A percentile compares a stretch with the other conserved stretches of the same genome.
These are phyloP conservation scores for Eurotiales sp. DNA, from an alignment of 2,329 filamentous ascomycete genomes.

Conservation along the genomic window DNA sequence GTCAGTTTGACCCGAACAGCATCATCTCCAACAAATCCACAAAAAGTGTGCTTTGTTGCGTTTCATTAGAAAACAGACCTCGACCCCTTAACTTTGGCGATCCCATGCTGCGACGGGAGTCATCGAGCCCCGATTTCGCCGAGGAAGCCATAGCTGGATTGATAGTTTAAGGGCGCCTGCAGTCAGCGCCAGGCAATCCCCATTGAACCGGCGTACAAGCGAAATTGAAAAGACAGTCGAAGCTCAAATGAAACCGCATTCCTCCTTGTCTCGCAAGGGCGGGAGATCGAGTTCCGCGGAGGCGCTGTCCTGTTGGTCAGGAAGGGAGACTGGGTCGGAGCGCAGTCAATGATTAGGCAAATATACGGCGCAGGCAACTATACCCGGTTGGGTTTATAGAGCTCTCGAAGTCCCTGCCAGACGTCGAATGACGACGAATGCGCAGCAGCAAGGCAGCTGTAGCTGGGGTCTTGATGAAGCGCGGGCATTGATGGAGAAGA, in stretches of 20 bases:
- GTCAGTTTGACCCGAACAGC: not conserved
- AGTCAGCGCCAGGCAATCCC: conserved; percentile 36
- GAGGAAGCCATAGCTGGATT: conserved; percentile 40
- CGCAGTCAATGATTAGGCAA: not conserved
- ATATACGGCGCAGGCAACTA: conserved; percentile 6
- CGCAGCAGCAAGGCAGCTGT: conserved; percentile 14
- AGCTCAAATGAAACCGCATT: conserved; percentile 35
- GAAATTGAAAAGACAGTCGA: conserved; percentile 25
- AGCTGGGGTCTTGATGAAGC: conserved; percentile 7
- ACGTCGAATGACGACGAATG: conserved; percentile 14
- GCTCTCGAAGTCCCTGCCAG: not conserved
- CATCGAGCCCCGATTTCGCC: conserved; percentile 42
- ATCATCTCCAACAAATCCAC: not conserved
- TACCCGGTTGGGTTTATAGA: conserved; percentile 1
- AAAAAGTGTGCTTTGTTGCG: not conserved
- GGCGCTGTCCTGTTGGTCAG: conserved; percentile 13
- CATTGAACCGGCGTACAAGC: conserved; percentile 36
- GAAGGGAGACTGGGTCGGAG: conserved; percentile 1
- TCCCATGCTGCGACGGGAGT: conserved; percentile 42
- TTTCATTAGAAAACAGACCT: conserved; percentile 33
- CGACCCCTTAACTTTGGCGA: conserved; percentile 48
- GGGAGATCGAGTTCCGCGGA: conserved; percentile 16
- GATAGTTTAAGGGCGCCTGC: conserved; percentile 27
- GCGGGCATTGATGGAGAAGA: conserved; percentile 14
- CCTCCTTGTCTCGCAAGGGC: conserved; percentile 23